Evolutionary conservation across 1,284 basidiomycete genomes (phyloP).

Genomic region (Ustilago trichophora): DNA sequence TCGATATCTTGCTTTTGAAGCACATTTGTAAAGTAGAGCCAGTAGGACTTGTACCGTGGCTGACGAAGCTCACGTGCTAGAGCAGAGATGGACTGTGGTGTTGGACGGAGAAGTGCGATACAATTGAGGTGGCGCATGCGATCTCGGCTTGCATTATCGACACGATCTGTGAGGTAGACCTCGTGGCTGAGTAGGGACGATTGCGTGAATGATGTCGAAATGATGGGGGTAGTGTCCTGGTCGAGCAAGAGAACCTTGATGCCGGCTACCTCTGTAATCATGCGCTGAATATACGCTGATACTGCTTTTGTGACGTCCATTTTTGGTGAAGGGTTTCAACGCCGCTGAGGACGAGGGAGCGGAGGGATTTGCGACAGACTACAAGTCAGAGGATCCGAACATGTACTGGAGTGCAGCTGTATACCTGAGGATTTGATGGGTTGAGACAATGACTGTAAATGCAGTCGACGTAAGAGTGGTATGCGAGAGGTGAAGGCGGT

Average conservation of each 20-base stretch:
- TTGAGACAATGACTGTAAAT: too few relatives aligned
- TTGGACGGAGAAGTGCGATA: constrained; percentile 87
- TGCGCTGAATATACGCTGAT: constrained; percentile 89
- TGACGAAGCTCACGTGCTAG: constrained; percentile 78
- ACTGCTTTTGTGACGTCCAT: constrained; percentile 98
- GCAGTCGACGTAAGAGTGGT: too few relatives aligned
- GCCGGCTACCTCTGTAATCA: constrained; percentile 81
- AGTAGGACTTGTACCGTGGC: constrained; percentile 95
- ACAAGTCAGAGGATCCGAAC: neutral
- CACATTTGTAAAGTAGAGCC: constrained; percentile 84
- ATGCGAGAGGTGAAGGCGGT: too few relatives aligned
- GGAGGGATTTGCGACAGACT: neutral
- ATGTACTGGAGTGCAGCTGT: too few relatives aligned
- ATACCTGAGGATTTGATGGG: too few relatives aligned
- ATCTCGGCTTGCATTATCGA: constrained; percentile 76
- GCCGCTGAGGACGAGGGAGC: neutral
- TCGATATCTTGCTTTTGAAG: constrained; percentile 91
- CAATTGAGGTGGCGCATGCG: constrained; percentile 94
- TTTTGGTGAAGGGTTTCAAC: neutral
- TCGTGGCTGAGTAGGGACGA: constrained; percentile 93
- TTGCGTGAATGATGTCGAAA: constrained; percentile 93
- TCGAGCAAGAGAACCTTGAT: constrained; percentile 99
- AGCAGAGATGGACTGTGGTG: constrained; percentile 80
- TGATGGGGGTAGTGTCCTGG: constrained; percentile 93
- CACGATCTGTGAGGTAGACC: constrained; percentile 95